Base-by-base conservation (phyloP, 2,329 filamentous ascomycete species). In the Botrytis hyacinthi region DNA sequence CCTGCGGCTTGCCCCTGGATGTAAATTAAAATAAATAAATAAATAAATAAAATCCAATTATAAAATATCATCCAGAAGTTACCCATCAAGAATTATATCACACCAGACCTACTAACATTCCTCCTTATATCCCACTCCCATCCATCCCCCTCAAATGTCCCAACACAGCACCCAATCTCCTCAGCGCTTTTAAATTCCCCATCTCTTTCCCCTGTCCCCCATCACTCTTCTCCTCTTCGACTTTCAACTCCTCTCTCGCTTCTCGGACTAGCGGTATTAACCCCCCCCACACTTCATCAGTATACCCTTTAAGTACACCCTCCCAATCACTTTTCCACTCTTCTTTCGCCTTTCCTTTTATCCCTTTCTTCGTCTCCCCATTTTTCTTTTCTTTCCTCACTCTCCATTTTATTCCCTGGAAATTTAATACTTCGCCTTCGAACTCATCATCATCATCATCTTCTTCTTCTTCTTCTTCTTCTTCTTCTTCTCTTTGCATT, bases 221-320 rank as follows among this genome's bases (percentile, higher is more conserved):
- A 12, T 51, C 46, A 26, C 48, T 12, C 48, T 51, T n/a, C 26
- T n/a, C 26, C 48, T 51, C 48, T n/a, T 51, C 48, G 1, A 83
- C 80, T 66, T 86, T 82, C 32, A 92, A 80, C 79, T 93, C 90
- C 63, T 82, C 81, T 73, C 83, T 83, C 6, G 90, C 91, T 74
- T 88, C 85, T 68, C 84, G 82, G 16, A 90, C 86, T 48, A 91
- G 82, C 5, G 86, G 84, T 44, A 85, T 81, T 32, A 92, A 80
- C 73, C 88, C 89, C 32, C 91, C 91, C 91, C 91, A 93, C 37
- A 93, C 90, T 72, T 92, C 88, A 78, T 92, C 89, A 0, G 85
- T 86, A 76, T 91, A 91, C 48, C 84, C 82, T 2, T 83, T 85
- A 37, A 91, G 82, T 12, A 90, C 87, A 60, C 84, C 83, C 48